phyloP scores from a whole-genome alignment of 1,284 basidiomycete species.

The Cryptococcus jaspeensis region DNA sequence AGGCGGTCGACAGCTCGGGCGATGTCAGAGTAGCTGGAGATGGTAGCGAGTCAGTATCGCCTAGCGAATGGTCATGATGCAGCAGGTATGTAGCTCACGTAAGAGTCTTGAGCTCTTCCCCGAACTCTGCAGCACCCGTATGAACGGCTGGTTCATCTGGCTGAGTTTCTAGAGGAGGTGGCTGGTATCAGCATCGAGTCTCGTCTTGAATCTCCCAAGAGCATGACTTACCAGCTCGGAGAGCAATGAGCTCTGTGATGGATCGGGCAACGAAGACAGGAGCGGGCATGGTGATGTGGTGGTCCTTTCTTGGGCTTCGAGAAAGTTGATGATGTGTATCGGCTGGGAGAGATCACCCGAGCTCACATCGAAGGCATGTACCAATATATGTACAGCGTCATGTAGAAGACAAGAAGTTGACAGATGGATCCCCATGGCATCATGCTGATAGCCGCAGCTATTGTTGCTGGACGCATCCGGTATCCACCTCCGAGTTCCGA shows the following conservation, averaged over 20 bases:
- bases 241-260: constrained; percentile 42
- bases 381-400: no score
- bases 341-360: no score
- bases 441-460: no score
- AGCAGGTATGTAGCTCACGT: constrained; percentile 31
- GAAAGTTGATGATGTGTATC: no score
- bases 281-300: constrained; percentile 32
- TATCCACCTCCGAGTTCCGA: no score
- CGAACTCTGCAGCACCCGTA: constrained; percentile 48
- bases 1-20: constrained; percentile 53
- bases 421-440: no score
- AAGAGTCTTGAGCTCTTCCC: constrained; percentile 42
- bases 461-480: no score
- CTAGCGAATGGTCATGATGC: neutral
- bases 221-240: constrained; percentile 38
- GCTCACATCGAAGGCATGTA: no score
- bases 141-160: constrained; percentile 43
- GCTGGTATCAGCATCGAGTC: neutral
- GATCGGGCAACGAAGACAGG: constrained; percentile 41
- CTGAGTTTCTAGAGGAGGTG: constrained; percentile 29
- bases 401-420: no score
- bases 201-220: neutral
- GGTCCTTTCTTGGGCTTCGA: neutral
- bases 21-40: constrained; percentile 46
- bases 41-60: neutral